These are phyloP conservation scores for Golovinomyces cichoracearum DNA, from an alignment of 2,329 filamentous ascomycete species.

Conservation along the genomic window DNA sequence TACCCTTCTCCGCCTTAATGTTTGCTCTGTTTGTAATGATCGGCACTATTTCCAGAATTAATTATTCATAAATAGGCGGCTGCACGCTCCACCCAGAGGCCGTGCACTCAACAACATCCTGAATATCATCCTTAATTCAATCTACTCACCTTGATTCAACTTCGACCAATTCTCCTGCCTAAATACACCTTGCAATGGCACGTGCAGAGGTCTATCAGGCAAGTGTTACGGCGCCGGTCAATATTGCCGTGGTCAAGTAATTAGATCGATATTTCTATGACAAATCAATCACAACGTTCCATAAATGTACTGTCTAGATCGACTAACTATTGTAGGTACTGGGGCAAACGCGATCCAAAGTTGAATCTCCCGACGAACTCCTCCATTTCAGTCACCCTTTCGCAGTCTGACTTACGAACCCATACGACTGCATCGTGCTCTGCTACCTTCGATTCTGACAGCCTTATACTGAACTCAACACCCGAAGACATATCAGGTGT, in stretches of 20 bases:
- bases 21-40: too few species aligned
- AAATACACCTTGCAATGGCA: too few species aligned
- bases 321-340: conserved; percentile 32
- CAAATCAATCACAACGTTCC: conserved; percentile 4
- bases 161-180: too few species aligned
- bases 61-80: too few species aligned
- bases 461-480: conserved; percentile 60
- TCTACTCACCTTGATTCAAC: too few species aligned
- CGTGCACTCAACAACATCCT: too few species aligned
- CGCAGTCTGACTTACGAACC: conserved; percentile 76
- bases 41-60: too few species aligned
- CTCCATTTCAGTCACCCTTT: conserved; percentile 87
- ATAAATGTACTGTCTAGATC: not conserved
- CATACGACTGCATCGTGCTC: conserved; percentile 91
- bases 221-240: conserved; percentile 88
- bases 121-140: too few species aligned
- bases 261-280: conserved; percentile 7
- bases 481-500: conserved; percentile 64
- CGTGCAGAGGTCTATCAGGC: conserved; percentile 44
- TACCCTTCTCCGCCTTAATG: too few species aligned
- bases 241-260: conserved; percentile 94
- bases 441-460: conserved; percentile 38
- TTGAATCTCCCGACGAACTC: conserved; percentile 96
- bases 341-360: conserved; percentile 86
- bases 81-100: too few species aligned